Percentiles rank a stretch among this genome's conserved stretches.
Conservation (phyloP, 2,329 filamentous ascomycete genomes). For the Aureobasidium sp. region DNA sequence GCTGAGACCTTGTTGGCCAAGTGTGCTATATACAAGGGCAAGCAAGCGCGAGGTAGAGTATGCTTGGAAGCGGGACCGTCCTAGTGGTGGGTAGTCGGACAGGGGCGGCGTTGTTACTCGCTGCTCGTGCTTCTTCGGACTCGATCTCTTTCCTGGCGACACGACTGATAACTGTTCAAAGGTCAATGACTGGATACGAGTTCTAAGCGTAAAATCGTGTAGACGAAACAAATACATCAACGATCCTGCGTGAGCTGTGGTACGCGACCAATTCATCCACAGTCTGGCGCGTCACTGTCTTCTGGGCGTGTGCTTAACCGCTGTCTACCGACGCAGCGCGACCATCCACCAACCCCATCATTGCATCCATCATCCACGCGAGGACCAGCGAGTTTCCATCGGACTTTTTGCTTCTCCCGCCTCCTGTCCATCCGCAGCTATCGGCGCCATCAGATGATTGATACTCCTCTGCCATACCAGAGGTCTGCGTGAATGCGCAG, state of each 20-base stretch:
- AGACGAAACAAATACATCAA: not conserved
- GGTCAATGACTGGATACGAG: not conserved
- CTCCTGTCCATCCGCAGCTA: not conserved
- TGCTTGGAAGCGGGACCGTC: not conserved
- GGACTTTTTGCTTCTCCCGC: not conserved
- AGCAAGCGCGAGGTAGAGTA: not conserved
- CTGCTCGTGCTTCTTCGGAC: not conserved
- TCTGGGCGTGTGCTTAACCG: not conserved
- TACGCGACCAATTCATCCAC: not conserved
- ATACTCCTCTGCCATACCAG: constrained; percentile 1
- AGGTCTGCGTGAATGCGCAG: constrained; percentile 13
- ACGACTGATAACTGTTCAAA: not conserved
- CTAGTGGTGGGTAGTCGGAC: not conserved
- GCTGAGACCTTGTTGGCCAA: not conserved
- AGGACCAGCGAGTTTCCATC: constrained; percentile 12
- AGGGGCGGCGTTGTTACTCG: not conserved
- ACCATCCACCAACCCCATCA: constrained; percentile 21
- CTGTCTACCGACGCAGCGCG: not conserved
- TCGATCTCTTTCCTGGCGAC: not conserved
- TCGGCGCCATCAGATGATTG: constrained; percentile 8
- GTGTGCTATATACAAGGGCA: not conserved
- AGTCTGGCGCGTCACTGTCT: not conserved
- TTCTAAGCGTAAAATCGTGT: not conserved
- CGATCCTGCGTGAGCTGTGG: not conserved
- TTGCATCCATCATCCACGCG: constrained; percentile 18